Percentiles rank a stretch among this genome's conserved stretches.
phyloP scores from a whole-genome alignment of 2,329 filamentous ascomycete genomes.

The Sporothrix schenckii region DNA sequence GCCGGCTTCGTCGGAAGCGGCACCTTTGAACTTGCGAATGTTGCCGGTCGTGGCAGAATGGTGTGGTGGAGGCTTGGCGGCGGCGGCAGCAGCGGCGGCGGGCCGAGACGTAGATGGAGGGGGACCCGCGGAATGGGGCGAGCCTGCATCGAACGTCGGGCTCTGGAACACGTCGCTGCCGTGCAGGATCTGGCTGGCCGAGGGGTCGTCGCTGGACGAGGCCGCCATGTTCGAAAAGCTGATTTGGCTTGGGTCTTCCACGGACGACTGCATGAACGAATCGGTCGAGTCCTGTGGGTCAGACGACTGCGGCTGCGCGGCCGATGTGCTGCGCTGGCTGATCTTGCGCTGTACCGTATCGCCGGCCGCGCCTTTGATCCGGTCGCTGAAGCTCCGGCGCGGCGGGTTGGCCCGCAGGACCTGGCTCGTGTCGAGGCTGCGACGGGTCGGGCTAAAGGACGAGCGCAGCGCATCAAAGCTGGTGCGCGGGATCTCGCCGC shows the following conservation, averaged over 20 bases:
- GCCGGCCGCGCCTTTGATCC: slow-evolving; percentile 45
- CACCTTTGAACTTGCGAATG: slow-evolving; percentile 34
- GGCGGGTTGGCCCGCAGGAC: slow-evolving; percentile 49
- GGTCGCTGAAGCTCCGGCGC: slow-evolving; percentile 65
- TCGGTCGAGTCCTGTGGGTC: slow-evolving; percentile 68
- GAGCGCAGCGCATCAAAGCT: slow-evolving; percentile 59
- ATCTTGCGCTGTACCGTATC: not conserved
- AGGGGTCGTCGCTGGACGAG: slow-evolving; percentile 74
- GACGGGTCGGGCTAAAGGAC: slow-evolving; percentile 44
- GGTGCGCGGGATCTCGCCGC: slow-evolving; percentile 55
- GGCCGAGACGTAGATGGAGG: not conserved
- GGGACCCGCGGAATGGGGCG: not conserved
- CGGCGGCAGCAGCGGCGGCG: not conserved
- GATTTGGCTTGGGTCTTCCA: slow-evolving; percentile 65
- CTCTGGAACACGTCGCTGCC: slow-evolving; percentile 87
- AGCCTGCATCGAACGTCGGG: slow-evolving; percentile 61
- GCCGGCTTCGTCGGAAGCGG: slow-evolving; percentile 33
- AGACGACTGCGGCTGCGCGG: slow-evolving; percentile 40
- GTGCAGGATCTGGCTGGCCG: slow-evolving; percentile 86
- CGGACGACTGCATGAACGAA: slow-evolving; percentile 69
- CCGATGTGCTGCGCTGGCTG: not conserved
- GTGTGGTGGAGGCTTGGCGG: slow-evolving; percentile 28
- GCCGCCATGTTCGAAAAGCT: slow-evolving; percentile 68
- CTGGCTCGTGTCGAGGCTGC: slow-evolving; percentile 57
- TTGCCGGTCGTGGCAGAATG: slow-evolving; percentile 50